Percentiles rank a stretch among this genome's conserved stretches.
These are phyloP conservation scores for Rusavskia elegans DNA, from an alignment of 495 filamentous ascomycete genomes.

Conservation along the genomic window DNA sequence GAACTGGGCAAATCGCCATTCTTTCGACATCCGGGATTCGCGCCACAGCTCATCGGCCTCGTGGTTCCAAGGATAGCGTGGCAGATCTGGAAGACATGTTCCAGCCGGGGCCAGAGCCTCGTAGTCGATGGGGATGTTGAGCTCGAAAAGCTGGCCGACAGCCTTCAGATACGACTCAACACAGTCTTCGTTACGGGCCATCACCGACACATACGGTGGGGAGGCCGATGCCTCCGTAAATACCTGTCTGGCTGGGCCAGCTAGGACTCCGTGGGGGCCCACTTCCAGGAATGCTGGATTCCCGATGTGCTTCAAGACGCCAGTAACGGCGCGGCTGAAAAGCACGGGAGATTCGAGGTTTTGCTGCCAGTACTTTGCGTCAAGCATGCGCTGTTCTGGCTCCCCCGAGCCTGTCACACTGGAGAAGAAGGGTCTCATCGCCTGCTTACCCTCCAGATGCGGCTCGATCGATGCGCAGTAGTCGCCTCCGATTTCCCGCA, in stretches of 20 bases:
- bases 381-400: slow-evolving; percentile 5
- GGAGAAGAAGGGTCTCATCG: slow-evolving; percentile 13
- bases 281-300: slow-evolving; percentile 27
- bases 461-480: slow-evolving; percentile 8
- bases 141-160: slow-evolving; percentile 16
- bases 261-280: slow-evolving; percentile 20
- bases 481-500: slow-evolving; percentile 9
- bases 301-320: slow-evolving; percentile 13
- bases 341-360: slow-evolving; percentile 21
- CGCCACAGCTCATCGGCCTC: slow-evolving; percentile 23
- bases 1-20: slow-evolving; percentile 30
- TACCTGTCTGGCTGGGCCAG: slow-evolving; percentile 3
- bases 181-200: slow-evolving; percentile 14
- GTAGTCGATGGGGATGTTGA: slow-evolving; percentile 12
- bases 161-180: slow-evolving; percentile 12
- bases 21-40: slow-evolving; percentile 27
- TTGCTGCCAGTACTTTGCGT: slow-evolving; percentile 16
- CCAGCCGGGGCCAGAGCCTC: slow-evolving; percentile 16
- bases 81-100: slow-evolving; percentile 24
- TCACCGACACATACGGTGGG: slow-evolving; percentile 19
- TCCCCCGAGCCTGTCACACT: slow-evolving; percentile 19
- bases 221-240: background rate
- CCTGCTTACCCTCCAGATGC: slow-evolving; percentile 11
- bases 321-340: slow-evolving; percentile 20
- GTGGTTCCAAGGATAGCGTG: slow-evolving; percentile 35